These are phyloP conservation scores for Craterostigma plantagineum DNA, from an alignment of 257 asterid species.

Conservation along the genomic window DNA sequence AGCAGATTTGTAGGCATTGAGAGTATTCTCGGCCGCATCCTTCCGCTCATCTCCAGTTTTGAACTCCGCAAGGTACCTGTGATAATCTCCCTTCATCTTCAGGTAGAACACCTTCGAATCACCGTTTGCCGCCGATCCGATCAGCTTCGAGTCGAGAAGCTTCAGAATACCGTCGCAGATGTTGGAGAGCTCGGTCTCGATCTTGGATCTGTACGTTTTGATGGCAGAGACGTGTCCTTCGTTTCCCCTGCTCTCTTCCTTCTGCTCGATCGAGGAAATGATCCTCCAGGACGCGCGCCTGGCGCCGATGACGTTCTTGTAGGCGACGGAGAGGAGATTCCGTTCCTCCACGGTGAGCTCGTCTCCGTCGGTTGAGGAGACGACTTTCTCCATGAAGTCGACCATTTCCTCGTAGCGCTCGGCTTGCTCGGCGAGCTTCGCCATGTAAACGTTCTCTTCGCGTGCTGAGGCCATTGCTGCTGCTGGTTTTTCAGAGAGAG, in stretches of 20 bases:
- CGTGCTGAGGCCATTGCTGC: too few species aligned
- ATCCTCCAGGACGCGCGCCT: constrained; percentile 69
- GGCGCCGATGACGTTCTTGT: constrained; percentile 57
- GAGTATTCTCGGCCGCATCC: constrained; percentile 86
- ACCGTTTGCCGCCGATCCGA: constrained; percentile 40
- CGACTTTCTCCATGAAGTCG: constrained; percentile 38
- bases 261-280: constrained; percentile 46
- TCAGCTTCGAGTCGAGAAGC: constrained; percentile 60
- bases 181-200: constrained; percentile 55
- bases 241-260: constrained; percentile 77
- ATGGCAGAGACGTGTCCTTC: constrained; percentile 59
- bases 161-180: constrained; percentile 63
- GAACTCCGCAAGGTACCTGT: constrained; percentile 76
- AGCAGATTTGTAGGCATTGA: constrained; percentile 72
- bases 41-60: constrained; percentile 56
- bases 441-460: too few species aligned
- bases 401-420: constrained; percentile 48
- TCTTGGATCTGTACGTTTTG: constrained; percentile 63
- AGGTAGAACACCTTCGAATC: constrained; percentile 78
- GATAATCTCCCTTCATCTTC: constrained; percentile 89
- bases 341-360: constrained; percentile 79
- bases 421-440: constrained; percentile 5
- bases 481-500: too few species aligned
- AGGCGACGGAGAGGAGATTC: constrained; percentile 19
- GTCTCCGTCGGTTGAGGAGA: constrained; percentile 32